Evolutionary conservation across 768 basidiomycete species (phyloP).

Genomic region (Boletus tomentosulus): DNA sequence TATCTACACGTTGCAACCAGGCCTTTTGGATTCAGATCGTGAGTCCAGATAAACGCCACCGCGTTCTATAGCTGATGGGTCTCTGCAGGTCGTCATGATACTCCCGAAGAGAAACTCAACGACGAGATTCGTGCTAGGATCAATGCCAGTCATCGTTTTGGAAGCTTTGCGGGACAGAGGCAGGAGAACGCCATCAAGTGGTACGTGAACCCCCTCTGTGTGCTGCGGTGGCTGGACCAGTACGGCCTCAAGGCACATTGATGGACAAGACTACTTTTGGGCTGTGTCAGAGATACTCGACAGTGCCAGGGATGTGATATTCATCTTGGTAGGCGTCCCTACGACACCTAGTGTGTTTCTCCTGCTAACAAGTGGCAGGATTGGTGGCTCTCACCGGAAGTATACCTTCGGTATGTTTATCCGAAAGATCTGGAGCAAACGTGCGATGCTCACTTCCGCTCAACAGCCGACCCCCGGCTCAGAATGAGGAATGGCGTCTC

Average conservation of each 20-base stretch:
- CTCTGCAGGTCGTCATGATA: conserved; percentile 60
- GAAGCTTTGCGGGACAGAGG: conserved; percentile 76
- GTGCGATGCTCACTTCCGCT: conserved; percentile 7
- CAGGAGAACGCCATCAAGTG: conserved; percentile 77
- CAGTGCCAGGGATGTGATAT: conserved; percentile 76
- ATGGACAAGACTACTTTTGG: conserved; percentile 97
- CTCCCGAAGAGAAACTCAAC: conserved; percentile 62
- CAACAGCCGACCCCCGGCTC: conserved; percentile 68
- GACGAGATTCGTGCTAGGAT: conserved; percentile 76
- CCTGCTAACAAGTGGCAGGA: conserved; percentile 41
- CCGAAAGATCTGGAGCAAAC: background rate
- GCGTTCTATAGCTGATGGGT: background rate
- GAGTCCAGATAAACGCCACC: conserved; percentile 7
- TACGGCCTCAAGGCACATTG: conserved; percentile 60
- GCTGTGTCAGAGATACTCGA: conserved; percentile 90
- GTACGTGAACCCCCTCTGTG: conserved; percentile 33
- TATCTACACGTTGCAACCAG: conserved; percentile 16
- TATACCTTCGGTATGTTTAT: conserved; percentile 67
- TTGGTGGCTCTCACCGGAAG: conserved; percentile 94
- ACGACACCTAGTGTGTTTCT: background rate
- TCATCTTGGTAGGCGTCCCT: conserved; percentile 60
- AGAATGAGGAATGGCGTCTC: conserved; percentile 83
- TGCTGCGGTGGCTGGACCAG: background rate
- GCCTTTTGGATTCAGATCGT: conserved; percentile 34
- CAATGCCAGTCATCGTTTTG: conserved; percentile 74